These are phyloP conservation scores for Triticum dicoccoides DNA, from an alignment of 176 grass and related monocot genomes.

Conservation along the genomic window DNA sequence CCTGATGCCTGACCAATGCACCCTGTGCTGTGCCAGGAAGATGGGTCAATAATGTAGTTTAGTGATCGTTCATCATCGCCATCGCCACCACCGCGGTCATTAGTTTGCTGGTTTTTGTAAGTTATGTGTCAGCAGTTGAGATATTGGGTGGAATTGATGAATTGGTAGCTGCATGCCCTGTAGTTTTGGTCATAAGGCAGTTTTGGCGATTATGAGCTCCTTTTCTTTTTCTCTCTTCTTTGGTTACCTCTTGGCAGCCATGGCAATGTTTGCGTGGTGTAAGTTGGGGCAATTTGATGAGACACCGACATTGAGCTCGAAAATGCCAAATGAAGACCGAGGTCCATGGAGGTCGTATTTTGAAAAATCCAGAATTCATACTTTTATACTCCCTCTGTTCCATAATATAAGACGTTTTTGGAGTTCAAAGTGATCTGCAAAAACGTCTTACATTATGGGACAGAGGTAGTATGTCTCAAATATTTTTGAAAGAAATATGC, in stretches of 20 bases:
- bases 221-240: constrained; percentile 22
- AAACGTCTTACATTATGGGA: too few species aligned
- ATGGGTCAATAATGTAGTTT: constrained; percentile 22
- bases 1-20: neutral
- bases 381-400: too few species aligned
- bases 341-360: too few species aligned
- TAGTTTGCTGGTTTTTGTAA: constrained; percentile 35
- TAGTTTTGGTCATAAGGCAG: constrained; percentile 42
- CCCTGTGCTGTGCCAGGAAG: neutral
- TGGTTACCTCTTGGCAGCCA: constrained; percentile 27
- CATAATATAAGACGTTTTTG: too few species aligned
- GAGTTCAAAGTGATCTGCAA: too few species aligned
- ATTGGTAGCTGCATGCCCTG: constrained; percentile 30
- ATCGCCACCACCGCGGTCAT: neutral
- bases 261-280: constrained; percentile 21
- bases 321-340: too few species aligned
- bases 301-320: constrained; percentile 19
- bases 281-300: constrained; percentile 32
- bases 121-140: constrained; percentile 40
- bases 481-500: too few species aligned
- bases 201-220: constrained; percentile 24
- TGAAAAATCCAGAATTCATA: too few species aligned
- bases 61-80: neutral
- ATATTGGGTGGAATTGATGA: constrained; percentile 13
- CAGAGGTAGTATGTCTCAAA: too few species aligned